A percentile compares a stretch with the other conserved stretches of the same genome.
Conservation (phyloP, 148 eudicot genomes). For the Diospyros kaki region DNA sequence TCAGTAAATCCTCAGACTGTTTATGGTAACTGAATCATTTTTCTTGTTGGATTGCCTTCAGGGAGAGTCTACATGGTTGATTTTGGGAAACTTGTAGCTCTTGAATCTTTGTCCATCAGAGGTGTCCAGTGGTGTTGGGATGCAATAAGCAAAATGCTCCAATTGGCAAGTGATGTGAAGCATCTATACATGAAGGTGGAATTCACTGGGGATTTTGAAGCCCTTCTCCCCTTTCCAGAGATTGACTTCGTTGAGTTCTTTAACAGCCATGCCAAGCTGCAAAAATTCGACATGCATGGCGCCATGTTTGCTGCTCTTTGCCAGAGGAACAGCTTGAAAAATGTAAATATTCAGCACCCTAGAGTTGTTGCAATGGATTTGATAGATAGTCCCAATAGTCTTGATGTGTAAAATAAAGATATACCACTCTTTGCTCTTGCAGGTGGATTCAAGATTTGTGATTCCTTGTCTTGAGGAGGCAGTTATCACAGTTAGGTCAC, state of each 20-base stretch:
- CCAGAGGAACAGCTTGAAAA: constrained; percentile 82
- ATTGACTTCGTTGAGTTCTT: constrained; percentile 84
- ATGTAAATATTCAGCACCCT: constrained; percentile 38
- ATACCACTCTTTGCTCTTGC: constrained; percentile 17
- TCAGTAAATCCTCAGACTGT: too few species aligned
- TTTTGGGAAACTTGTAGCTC: constrained; percentile 72
- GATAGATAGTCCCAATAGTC: not conserved
- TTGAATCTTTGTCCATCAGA: constrained; percentile 64
- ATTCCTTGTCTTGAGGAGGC: constrained; percentile 81
- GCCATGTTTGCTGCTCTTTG: constrained; percentile 99
- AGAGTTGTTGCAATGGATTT: not conserved
- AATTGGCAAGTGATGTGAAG: constrained; percentile 73
- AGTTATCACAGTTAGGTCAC: constrained; percentile 79
- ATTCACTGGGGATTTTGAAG: constrained; percentile 81
- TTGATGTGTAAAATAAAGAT: not conserved
- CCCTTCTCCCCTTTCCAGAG: constrained; percentile 68
- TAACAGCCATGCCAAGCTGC: constrained; percentile 71
- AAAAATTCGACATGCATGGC: constrained; percentile 79
- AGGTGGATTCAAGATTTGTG: constrained; percentile 68
- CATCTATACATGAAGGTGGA: constrained; percentile 90
- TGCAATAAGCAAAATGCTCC: constrained; percentile 78
- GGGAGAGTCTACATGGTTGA: constrained; percentile 76
- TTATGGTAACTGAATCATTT: not conserved
- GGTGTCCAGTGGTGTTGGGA: constrained; percentile 95
- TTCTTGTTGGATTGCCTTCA: constrained; percentile 13